phyloP scores from a whole-genome alignment of 2,329 filamentous ascomycete genomes.

The Penicillium brevicompactum region DNA sequence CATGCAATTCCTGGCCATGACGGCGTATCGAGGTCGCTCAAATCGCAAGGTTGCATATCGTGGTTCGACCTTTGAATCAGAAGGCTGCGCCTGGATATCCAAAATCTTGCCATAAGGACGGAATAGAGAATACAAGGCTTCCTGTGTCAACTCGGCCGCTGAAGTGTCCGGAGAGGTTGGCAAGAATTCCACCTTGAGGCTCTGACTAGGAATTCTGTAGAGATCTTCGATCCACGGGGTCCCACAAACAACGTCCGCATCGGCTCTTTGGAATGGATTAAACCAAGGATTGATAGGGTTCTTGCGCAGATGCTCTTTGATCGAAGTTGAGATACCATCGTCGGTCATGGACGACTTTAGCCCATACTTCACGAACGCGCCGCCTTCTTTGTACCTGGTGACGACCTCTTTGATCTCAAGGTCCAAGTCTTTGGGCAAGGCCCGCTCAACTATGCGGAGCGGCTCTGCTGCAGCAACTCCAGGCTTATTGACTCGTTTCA shows the following conservation, averaged over 20 bases:
- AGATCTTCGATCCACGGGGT: slow-evolving; percentile 94
- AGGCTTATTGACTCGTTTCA: slow-evolving; percentile 56
- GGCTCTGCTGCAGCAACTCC: slow-evolving; percentile 59
- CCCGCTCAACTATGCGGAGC: slow-evolving; percentile 57
- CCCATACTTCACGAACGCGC: slow-evolving; percentile 86
- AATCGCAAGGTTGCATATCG: slow-evolving; percentile 82
- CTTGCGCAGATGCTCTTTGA: slow-evolving; percentile 66
- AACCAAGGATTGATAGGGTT: slow-evolving; percentile 85
- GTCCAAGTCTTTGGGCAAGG: slow-evolving; percentile 63
- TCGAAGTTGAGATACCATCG: slow-evolving; percentile 60
- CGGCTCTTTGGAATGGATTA: slow-evolving; percentile 74
- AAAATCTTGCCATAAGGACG: slow-evolving; percentile 86
- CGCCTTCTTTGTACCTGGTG: slow-evolving; percentile 85
- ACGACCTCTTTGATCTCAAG: slow-evolving; percentile 79
- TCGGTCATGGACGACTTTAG: slow-evolving; percentile 52
- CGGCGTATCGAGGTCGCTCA: slow-evolving; percentile 69
- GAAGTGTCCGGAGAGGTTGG: slow-evolving; percentile 70
- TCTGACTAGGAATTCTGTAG: slow-evolving; percentile 74
- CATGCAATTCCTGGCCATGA: slow-evolving; percentile 89
- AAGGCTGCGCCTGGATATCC: slow-evolving; percentile 79
- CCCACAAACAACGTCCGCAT: slow-evolving; percentile 74
- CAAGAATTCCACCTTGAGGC: slow-evolving; percentile 82
- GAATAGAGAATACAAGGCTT: slow-evolving; percentile 83
- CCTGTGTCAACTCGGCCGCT: slow-evolving; percentile 79
- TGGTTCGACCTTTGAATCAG: slow-evolving; percentile 82